Percentiles rank a stretch among this genome's conserved stretches.
phyloP scores from a whole-genome alignment of 371 early-diverging fungal genomes.

The Chytridium lagenaria region DNA sequence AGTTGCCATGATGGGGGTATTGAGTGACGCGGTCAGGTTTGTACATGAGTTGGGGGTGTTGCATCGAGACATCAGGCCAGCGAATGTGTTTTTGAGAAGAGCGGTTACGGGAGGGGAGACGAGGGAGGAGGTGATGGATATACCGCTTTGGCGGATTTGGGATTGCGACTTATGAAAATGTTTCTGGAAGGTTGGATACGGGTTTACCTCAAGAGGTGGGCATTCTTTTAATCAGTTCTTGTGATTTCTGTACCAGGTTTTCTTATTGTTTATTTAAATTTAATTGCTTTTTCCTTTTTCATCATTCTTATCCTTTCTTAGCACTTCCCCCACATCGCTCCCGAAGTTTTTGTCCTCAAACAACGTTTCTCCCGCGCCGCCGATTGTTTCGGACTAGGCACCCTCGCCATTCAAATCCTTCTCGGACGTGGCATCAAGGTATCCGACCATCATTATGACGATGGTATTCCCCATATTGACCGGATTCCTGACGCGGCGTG shows the following conservation, averaged over 20 bases:
- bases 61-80: slow-evolving; percentile 36
- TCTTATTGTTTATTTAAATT: too few species aligned
- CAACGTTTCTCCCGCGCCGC: slow-evolving; percentile 7
- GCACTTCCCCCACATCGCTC: slow-evolving; percentile 26
- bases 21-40: slow-evolving; percentile 32
- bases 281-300: too few species aligned
- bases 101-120: slow-evolving; percentile 33
- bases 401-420: slow-evolving; percentile 9
- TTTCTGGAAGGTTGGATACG: slow-evolving; percentile 31
- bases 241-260: slow-evolving; percentile 6
- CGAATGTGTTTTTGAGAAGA: slow-evolving; percentile 34
- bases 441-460: too few species aligned
- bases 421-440: not conserved
- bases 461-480: too few species aligned
- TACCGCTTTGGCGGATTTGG: slow-evolving; percentile 40
- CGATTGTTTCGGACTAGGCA: slow-evolving; percentile 16
- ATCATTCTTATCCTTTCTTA: too few species aligned
- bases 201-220: slow-evolving; percentile 8
- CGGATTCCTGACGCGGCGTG: too few species aligned
- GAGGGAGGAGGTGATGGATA: slow-evolving; percentile 25
- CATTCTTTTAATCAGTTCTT: too few species aligned
- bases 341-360: not conserved
- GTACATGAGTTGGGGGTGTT: slow-evolving; percentile 29
- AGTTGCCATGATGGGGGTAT: slow-evolving; percentile 24
- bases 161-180: slow-evolving; percentile 27